A percentile compares a stretch with the other conserved stretches of the same genome.
These are phyloP conservation scores for Aphanocladium album DNA, from an alignment of 2,329 filamentous ascomycete species.

Conservation along the genomic window DNA sequence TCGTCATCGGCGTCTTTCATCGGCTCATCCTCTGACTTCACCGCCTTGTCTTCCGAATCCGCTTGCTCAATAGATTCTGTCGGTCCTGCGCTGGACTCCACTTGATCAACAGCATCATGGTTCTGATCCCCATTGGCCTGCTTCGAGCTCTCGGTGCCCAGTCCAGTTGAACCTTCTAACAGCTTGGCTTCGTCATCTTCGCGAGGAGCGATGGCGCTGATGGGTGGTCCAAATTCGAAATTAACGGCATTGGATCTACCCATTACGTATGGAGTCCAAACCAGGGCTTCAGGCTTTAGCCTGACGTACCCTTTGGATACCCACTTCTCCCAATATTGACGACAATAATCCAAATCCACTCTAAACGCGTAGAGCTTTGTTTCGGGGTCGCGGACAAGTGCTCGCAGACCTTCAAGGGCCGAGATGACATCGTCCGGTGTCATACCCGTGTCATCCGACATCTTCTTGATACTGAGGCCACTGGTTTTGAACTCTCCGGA, in stretches of 20 bases:
- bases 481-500: constrained; percentile 31
- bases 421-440: constrained; percentile 95
- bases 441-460: constrained; percentile 89
- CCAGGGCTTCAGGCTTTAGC: constrained; percentile 72
- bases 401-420: constrained; percentile 82
- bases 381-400: constrained; percentile 81
- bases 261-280: constrained; percentile 98
- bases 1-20: constrained; percentile 25
- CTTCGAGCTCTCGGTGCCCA: constrained; percentile 18
- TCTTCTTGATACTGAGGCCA: constrained; percentile 57
- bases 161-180: constrained; percentile 25
- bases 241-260: constrained; percentile 76
- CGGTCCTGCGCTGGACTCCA: neutral
- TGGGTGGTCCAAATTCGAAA: constrained; percentile 73
- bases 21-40: constrained; percentile 20
- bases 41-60: constrained; percentile 28
- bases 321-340: constrained; percentile 83
- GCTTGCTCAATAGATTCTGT: constrained; percentile 22
- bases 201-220: constrained; percentile 82
- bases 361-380: constrained; percentile 87
- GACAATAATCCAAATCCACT: constrained; percentile 79
- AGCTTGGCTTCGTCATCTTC: constrained; percentile 60
- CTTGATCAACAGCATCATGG: neutral
- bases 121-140: constrained; percentile 20
- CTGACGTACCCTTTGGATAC: constrained; percentile 83